These are phyloP conservation scores for Yamadazyma laniorum DNA, from an alignment of 805 yeast genomes.

Conservation along the genomic window DNA sequence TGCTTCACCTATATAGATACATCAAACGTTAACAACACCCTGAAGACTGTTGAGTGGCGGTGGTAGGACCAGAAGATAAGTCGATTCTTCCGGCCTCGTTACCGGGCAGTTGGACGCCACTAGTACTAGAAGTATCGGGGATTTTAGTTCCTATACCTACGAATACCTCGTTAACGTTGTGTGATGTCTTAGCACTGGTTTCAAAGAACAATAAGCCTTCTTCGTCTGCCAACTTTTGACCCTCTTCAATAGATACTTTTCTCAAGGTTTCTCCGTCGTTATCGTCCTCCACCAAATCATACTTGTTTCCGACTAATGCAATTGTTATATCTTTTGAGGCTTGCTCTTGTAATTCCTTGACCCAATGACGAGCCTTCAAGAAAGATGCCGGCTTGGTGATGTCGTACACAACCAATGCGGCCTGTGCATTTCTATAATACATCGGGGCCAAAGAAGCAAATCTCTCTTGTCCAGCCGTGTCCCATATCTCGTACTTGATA, in stretches of 20 bases:
- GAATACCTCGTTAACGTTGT: slow-evolving; percentile 88
- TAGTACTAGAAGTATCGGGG: slow-evolving; percentile 41
- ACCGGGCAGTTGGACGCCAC: slow-evolving; percentile 2
- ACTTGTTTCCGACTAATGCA: slow-evolving; percentile 92
- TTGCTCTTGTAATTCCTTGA: slow-evolving; percentile 90
- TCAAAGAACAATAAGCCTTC: slow-evolving; percentile 89
- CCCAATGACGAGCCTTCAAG: slow-evolving; percentile 97
- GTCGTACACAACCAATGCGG: slow-evolving; percentile 94
- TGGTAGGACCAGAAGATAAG: slow-evolving; percentile 20
- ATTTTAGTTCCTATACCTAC: slow-evolving; percentile 85
- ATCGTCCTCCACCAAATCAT: slow-evolving; percentile 63
- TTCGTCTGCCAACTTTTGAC: slow-evolving; percentile 82
- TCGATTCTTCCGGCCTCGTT: slow-evolving; percentile 35
- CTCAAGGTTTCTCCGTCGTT: slow-evolving; percentile 46
- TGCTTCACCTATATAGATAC: neutral
- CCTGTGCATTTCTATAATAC: slow-evolving; percentile 97
- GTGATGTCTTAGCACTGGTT: slow-evolving; percentile 89
- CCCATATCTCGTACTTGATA: slow-evolving; percentile 93
- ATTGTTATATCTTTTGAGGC: slow-evolving; percentile 89
- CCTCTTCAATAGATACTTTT: slow-evolving; percentile 84
- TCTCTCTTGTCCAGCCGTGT: slow-evolving; percentile 97
- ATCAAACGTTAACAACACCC: slow-evolving; percentile 10
- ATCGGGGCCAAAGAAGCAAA: slow-evolving; percentile 95
- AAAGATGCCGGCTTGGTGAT: slow-evolving; percentile 93
- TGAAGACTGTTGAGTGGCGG: slow-evolving; percentile 5